Percentiles rank a stretch among this genome's conserved stretches.
These are phyloP conservation scores for Priceomyces melissophilus DNA, from an alignment of 805 yeast species.

Conservation along the genomic window DNA sequence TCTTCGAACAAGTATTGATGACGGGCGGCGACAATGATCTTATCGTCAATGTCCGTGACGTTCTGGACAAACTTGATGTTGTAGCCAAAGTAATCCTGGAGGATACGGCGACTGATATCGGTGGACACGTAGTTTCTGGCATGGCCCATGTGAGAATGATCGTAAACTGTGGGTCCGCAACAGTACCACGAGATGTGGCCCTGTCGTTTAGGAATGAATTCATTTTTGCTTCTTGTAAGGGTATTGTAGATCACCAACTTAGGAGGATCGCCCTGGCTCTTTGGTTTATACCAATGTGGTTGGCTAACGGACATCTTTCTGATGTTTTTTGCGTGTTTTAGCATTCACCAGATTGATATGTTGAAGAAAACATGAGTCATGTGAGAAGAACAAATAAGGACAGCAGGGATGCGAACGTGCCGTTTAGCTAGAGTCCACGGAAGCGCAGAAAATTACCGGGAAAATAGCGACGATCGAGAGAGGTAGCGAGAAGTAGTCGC, in stretches of 20 bases:
- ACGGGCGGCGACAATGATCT: slow-evolving; percentile 91
- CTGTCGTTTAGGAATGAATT: slow-evolving; percentile 65
- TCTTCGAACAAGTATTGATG: slow-evolving; percentile 73
- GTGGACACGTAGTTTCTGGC: slow-evolving; percentile 95
- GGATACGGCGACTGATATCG: slow-evolving; percentile 85
- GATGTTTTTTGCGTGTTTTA: no score
- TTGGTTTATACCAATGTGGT: slow-evolving; percentile 34
- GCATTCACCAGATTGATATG: no score
- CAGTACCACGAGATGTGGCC: slow-evolving; percentile 87
- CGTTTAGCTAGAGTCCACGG: no score
- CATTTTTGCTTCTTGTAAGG: slow-evolving; percentile 75
- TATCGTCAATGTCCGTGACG: slow-evolving; percentile 98
- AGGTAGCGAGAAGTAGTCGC: no score
- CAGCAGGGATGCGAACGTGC: no score
- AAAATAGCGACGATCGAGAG: no score
- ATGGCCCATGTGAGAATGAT: slow-evolving; percentile 96
- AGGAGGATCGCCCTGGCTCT: slow-evolving; percentile 13
- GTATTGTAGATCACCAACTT: slow-evolving; percentile 72
- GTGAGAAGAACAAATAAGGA: no score
- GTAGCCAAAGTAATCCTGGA: slow-evolving; percentile 90
- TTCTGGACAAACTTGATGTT: slow-evolving; percentile 87
- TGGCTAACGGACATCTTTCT: slow-evolving; percentile 21
- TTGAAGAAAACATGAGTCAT: no score
- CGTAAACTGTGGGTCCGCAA: slow-evolving; percentile 98
- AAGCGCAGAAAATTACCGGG: no score